Percentiles rank a stretch among this genome's conserved stretches.
Conservation (phyloP, 768 basidiomycete genomes). For the Tremella yokohamensis region DNA sequence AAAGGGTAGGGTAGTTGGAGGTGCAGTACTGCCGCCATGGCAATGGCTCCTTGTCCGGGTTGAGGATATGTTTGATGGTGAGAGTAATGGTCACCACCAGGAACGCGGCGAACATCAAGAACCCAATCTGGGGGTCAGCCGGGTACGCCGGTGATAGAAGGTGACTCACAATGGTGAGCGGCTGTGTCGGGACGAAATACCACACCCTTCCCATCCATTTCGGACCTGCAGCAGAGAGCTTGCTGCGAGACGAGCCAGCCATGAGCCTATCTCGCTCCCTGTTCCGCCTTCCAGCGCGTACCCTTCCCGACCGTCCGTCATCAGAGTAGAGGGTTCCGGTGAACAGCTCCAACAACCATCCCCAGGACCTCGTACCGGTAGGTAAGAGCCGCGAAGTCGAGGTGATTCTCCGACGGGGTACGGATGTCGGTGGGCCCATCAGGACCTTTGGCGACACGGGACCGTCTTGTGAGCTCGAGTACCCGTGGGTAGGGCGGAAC, state of each 20-base stretch:
- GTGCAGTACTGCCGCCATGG: slow-evolving; percentile 92
- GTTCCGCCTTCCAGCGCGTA: slow-evolving; percentile 14
- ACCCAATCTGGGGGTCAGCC: slow-evolving; percentile 54
- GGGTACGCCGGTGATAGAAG: neutral
- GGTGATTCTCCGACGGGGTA: slow-evolving; percentile 12
- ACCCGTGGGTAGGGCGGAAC: slow-evolving; percentile 8
- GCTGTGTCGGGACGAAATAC: slow-evolving; percentile 32
- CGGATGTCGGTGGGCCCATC: neutral
- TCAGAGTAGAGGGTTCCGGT: too few relatives aligned
- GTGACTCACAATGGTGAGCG: slow-evolving; percentile 35
- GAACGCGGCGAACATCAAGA: slow-evolving; percentile 70
- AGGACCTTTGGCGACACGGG: slow-evolving; percentile 24
- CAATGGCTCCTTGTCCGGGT: slow-evolving; percentile 90
- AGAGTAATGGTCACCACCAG: slow-evolving; percentile 81
- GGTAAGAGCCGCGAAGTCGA: slow-evolving; percentile 22
- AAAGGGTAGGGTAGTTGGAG: slow-evolving; percentile 54
- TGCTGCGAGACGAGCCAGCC: slow-evolving; percentile 4
- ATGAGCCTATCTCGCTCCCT: slow-evolving; percentile 33
- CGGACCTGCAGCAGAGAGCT: slow-evolving; percentile 15
- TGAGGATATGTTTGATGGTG: slow-evolving; percentile 83
- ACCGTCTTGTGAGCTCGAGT: neutral
- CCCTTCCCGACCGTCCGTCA: slow-evolving; percentile 3
- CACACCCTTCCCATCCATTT: slow-evolving; percentile 29
- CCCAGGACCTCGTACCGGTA: slow-evolving; percentile 27
- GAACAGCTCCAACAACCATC: slow-evolving; percentile 22